Evolutionary conservation across 2,329 filamentous ascomycete species (phyloP), one percentile per base, ranked within the genome.

Genomic region (Coleophoma cylindrospora): DNA sequence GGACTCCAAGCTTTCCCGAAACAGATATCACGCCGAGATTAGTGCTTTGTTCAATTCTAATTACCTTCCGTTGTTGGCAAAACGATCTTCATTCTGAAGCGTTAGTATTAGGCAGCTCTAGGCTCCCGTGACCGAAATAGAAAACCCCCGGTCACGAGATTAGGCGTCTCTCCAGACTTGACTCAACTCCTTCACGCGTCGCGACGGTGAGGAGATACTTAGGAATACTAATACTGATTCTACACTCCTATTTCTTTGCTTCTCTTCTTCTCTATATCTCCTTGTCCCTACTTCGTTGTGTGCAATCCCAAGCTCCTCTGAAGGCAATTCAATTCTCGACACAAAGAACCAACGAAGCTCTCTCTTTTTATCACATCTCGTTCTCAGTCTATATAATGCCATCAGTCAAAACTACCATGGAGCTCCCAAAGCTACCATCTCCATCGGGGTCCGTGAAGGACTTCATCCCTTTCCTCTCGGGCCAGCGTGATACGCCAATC

Each of bases 401-500:
- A 4, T 38, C 36, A 2, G 12, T 17, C 38, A 27, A 13, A 32
- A 22, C 37, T 40, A 41, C 43, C 15, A 54, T 64, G 34, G 47
- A 60, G 43, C 54, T 63, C 43, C 60, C 61, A 4, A 44, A 53
- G 4, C 50, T 64, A 14, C 62, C 60, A 3, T 50, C 57, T 1
- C 43, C 50, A 15, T 44, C 41, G 7, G 52, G 49, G 14, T 48
- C 58, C 5, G 55, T 64, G 14, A 59, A 63, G 44, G 58, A 62
- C 12, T 65, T 65, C 49, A 62, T 64, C 37, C 55, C 62, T 2
- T 79, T 87, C 65, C 73, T 89, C 50, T 70, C 74, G 12, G 68
- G 74, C 50, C 72, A 84, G 54, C 70, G 75, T 6, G 67, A 77
- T 22, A 76, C 69, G 48, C 68, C 80, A 1, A 71, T 89, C 55